Conservation (phyloP, 768 basidiomycete genomes). For the Lentinula boryana region DNA sequence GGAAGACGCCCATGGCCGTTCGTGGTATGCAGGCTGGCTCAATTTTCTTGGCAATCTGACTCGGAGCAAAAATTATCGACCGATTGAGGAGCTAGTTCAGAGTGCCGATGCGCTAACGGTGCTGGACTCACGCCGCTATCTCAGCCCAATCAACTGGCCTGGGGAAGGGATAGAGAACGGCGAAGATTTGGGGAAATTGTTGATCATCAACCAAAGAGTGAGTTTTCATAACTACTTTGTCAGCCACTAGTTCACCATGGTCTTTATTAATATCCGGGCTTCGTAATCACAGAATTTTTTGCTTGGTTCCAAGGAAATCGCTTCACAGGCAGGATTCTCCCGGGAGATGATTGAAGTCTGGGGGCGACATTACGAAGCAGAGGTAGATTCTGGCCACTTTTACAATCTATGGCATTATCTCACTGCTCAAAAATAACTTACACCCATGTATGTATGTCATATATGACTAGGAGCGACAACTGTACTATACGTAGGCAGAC, state of each 20-base stretch:
- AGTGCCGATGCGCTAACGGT: neutral
- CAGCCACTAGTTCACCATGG: neutral
- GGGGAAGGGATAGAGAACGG: conserved; percentile 14
- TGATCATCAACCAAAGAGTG: conserved; percentile 13
- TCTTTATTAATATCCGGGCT: neutral
- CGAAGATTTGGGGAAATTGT: conserved; percentile 12
- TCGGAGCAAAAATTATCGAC: conserved; percentile 12
- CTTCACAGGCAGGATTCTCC: conserved; percentile 7
- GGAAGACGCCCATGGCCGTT: conserved; percentile 6
- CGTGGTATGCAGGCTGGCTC: conserved; percentile 19
- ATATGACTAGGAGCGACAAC: neutral
- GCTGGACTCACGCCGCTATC: conserved; percentile 8
- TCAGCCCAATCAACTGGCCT: conserved; percentile 15
- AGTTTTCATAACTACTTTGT: neutral
- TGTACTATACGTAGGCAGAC: neutral
- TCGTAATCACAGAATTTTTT: conserved; percentile 10
- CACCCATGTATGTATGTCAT: neutral
- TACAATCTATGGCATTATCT: conserved; percentile 13
- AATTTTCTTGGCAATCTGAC: conserved; percentile 13
- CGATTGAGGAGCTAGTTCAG: conserved; percentile 11
- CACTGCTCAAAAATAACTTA: conserved; percentile 3
- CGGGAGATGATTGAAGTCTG: conserved; percentile 11
- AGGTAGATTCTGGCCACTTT: conserved; percentile 6
- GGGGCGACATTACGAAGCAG: conserved; percentile 9
- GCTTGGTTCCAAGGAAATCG: conserved; percentile 2